Conservation (phyloP, 2,329 filamentous ascomycete species). For the Tolypocladium inflatum region DNA sequence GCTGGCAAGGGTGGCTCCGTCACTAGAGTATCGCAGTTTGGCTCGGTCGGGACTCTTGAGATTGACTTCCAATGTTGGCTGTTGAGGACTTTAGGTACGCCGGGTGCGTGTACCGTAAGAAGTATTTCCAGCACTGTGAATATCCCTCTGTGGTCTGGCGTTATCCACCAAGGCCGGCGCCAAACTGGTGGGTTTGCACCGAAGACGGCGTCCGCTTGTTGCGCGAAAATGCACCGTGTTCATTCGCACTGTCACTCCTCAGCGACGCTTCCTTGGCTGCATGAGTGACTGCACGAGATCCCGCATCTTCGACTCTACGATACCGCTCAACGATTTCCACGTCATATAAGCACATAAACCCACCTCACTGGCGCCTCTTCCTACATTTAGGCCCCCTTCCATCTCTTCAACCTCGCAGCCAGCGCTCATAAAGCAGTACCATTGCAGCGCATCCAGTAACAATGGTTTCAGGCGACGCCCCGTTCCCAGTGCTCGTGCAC, state of each 20-base stretch:
- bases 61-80: background rate
- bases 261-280: background rate
- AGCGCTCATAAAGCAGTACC: background rate
- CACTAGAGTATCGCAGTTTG: background rate
- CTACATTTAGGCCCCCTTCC: background rate
- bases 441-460: background rate
- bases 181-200: background rate
- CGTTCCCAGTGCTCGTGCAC: conserved; percentile 36
- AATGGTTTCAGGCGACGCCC: conserved; percentile 16
- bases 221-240: background rate
- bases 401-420: background rate
- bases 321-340: background rate
- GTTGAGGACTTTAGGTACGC: background rate
- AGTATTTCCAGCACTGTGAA: background rate
- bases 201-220: background rate
- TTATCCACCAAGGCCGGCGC: background rate
- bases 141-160: background rate
- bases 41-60: background rate
- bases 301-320: background rate
- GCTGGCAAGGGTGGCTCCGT: background rate
- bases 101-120: background rate
- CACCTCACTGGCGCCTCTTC: background rate
- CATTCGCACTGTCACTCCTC: background rate
- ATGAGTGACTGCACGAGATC: background rate
- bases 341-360: background rate